Percentiles rank a stretch among this genome's conserved stretches.
Conservation (phyloP, 2,329 filamentous ascomycete genomes). For the Epichloe brachyelytri region DNA sequence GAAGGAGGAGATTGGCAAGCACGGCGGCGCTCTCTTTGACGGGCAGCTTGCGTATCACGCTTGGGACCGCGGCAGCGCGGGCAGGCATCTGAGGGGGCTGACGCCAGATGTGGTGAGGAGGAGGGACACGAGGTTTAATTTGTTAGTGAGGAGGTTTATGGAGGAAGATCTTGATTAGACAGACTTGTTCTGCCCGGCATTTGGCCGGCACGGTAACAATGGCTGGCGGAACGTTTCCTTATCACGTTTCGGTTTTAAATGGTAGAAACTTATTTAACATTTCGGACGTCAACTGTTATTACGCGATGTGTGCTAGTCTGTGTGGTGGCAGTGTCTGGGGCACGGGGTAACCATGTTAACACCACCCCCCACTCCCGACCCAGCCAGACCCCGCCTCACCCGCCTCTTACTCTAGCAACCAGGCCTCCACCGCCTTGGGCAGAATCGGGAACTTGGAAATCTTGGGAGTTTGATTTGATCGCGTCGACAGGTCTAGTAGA, state of each 20-base stretch:
- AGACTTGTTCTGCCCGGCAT: too few relatives aligned
- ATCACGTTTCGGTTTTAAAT: too few relatives aligned
- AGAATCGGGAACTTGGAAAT: not conserved
- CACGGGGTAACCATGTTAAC: too few relatives aligned
- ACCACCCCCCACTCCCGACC: too few relatives aligned
- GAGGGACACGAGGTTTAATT: conserved; percentile 8
- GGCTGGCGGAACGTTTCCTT: too few relatives aligned
- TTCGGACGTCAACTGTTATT: too few relatives aligned
- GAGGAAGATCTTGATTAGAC: conserved; percentile 6
- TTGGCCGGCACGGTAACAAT: too few relatives aligned
- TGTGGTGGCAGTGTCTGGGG: too few relatives aligned
- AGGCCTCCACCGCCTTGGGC: conserved; percentile 2
- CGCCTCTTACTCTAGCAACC: not conserved
- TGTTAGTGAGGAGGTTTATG: conserved; percentile 9
- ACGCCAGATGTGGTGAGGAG: conserved; percentile 3
- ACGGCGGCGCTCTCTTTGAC: conserved; percentile 7
- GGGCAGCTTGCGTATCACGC: conserved; percentile 10
- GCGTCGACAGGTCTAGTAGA: not conserved
- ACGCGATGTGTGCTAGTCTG: too few relatives aligned
- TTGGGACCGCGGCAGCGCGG: conserved; percentile 7
- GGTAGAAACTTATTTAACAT: too few relatives aligned
- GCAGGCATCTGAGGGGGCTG: conserved; percentile 2
- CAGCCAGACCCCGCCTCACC: too few relatives aligned
- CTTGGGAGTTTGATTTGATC: not conserved
- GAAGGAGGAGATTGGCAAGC: conserved; percentile 3